Percentiles rank a stretch among this genome's conserved stretches.
These are phyloP conservation scores for Cryptococcus wingfieldii DNA, from an alignment of 1,284 basidiomycete species.

Conservation along the genomic window DNA sequence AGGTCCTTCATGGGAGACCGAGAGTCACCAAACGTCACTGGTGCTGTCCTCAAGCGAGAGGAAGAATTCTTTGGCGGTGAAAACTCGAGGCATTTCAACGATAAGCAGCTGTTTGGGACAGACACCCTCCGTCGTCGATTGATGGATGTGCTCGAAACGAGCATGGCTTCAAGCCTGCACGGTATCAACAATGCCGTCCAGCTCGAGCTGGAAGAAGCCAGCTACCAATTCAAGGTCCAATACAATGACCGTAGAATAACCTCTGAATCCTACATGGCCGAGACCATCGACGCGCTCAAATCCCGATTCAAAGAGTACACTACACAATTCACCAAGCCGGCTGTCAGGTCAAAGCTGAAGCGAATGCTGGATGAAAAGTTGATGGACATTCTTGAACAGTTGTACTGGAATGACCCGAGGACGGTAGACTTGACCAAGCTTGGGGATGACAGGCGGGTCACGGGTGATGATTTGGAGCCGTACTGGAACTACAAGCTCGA, in stretches of 20 bases:
- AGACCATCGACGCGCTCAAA: slow-evolving; percentile 91
- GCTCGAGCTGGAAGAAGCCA: slow-evolving; percentile 91
- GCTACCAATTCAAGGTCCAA: slow-evolving; percentile 97
- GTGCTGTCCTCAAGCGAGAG: slow-evolving; percentile 66
- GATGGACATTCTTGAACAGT: slow-evolving; percentile 92
- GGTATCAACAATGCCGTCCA: slow-evolving; percentile 95
- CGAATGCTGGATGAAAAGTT: slow-evolving; percentile 88
- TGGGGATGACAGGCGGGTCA: slow-evolving; percentile 64
- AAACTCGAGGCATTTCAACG: slow-evolving; percentile 55
- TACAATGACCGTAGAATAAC: slow-evolving; percentile 96
- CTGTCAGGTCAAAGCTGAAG: slow-evolving; percentile 83
- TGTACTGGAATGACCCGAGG: slow-evolving; percentile 93
- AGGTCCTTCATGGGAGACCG: slow-evolving; percentile 31
- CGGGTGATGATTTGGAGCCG: slow-evolving; percentile 69
- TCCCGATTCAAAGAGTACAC: slow-evolving; percentile 83
- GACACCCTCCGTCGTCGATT: slow-evolving; percentile 80
- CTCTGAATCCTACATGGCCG: slow-evolving; percentile 94
- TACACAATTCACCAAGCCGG: slow-evolving; percentile 78
- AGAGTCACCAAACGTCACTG: slow-evolving; percentile 49
- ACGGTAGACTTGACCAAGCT: slow-evolving; percentile 69
- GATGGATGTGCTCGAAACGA: slow-evolving; percentile 95
- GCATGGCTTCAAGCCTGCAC: slow-evolving; percentile 92
- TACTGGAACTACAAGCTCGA: slow-evolving; percentile 97
- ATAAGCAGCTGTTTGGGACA: slow-evolving; percentile 66
- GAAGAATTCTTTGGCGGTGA: slow-evolving; percentile 76